Evolutionary conservation across 306 rosid genomes (phyloP), one percentile per base, ranked within the genome.

Genomic region (Hippophae tibetana): DNA sequence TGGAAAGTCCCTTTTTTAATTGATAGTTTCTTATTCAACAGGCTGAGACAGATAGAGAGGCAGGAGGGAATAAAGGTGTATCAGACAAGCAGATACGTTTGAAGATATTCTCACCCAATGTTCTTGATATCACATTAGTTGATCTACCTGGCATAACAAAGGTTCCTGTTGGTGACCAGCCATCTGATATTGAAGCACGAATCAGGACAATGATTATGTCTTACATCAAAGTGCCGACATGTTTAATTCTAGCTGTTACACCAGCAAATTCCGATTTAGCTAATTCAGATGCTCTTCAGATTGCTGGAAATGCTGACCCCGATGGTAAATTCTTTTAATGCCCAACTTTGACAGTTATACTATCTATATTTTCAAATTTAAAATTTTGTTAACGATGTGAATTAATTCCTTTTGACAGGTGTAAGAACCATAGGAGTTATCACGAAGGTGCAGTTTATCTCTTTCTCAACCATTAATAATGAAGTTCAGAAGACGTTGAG

Each of bases 91-190:
- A 93, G 84, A 93, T 93, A 60, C 96, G 99, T 58, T 76, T 93
- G 72, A 93, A 86, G 81, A 93, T 93, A 63, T 89, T 85, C 72
- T 93, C 99, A 43, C 99, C 99, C 3, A 88, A 84, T 78, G 99
- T 92, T 69, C 95, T 92, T 54, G 99, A 92, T 74, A 92, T 92
- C 63, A 92, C 99, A 13, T 85, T 92, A 59, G 99, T 92, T 59
- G 99, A 92, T 86, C 86, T 92, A 43, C 99, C 99, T 27, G 99
- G 99, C 52, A 78, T 92, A 68, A 92, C 99, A 0, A 92, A 92
- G 84, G 99, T 88, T 74, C 99, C 99, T 56, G 97, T 92, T 68
- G 99, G 97, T 57, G 99, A 92, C 57, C 99, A 92, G 74, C 99
- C 99, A 56, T 73, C 97, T 74, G 96, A 92, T 60, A 92, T 92